Base-by-base conservation (phyloP, 306 rosid genomes). In the Canavalia gladiata region DNA sequence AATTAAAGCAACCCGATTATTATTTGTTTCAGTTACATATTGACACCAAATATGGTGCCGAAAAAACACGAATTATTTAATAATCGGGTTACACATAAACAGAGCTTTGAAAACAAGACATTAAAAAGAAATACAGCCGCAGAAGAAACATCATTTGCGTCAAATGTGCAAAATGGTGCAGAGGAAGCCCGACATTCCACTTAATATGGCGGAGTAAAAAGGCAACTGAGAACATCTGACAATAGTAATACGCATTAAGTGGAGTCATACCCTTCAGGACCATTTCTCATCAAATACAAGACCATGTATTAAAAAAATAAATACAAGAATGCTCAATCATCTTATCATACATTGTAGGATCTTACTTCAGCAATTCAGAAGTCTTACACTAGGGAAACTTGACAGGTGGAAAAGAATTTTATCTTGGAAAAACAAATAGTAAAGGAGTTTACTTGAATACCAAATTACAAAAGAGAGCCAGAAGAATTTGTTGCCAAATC, bases 1-100 rank as follows among this genome's bases (percentile, higher is more conserved):
- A 39, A 76, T 77, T 62, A 70, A 75, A 83, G 72, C 75, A 63
- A 37, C 34, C 29, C 34, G 30, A 72, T 63, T 55, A 31, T 52
- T 42, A 59, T 29, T 42, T 42, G 37, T 8, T 68, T 74, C n/a
- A 34, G 47, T 66, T 41, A 43, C 45, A 25, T 46, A 1, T 8
- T 12, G 67, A 71, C 39, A 58, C 57, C 29, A 58, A 45, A 66
- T 49, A 57, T 28, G 47, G 37, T 25, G 31, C 7, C 35, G 39
- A 66, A 56, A 64, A 7, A 29, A 47, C 60, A 30, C 3, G 11
- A 75, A 33, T 33, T 30, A 30, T 10, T 35, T 43, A 41, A 39
- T 43, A 11, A 74, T 12, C 28, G 39, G n/a, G 29, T 41, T 25
- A 42, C 28, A 30, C 13, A 42, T 29, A 39, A 57, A 30, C 11